Percentiles rank a stretch among this genome's conserved stretches.
Evolutionary conservation across 805 yeast species (phyloP).

Genomic region (Wickerhamomyces mucosus): DNA sequence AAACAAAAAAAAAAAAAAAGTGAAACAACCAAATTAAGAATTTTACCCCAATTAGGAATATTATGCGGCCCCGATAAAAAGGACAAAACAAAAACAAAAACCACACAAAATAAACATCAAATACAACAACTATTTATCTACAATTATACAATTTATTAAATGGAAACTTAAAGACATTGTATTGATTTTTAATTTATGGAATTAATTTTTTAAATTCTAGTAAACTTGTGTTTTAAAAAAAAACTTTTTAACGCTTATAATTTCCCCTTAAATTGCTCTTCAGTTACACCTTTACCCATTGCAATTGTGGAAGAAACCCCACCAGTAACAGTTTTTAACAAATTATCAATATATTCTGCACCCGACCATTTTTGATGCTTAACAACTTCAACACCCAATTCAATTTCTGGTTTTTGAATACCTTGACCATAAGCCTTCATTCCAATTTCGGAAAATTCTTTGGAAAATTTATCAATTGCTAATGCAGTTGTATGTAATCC

Average conservation of each 20-base stretch:
- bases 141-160: too few species aligned
- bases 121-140: too few species aligned
- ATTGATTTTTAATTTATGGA: too few species aligned
- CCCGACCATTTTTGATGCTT: constrained; percentile 99
- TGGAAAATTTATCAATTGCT: constrained; percentile 78
- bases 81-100: too few species aligned
- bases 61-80: too few species aligned
- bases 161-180: too few species aligned
- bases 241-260: constrained; percentile 1
- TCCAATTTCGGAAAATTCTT: constrained; percentile 69
- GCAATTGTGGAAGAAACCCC: constrained; percentile 96
- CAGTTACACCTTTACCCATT: constrained; percentile 98
- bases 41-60: too few species aligned
- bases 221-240: constrained; percentile 1
- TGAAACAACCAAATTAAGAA: too few species aligned
- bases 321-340: constrained; percentile 84
- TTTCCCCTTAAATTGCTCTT: constrained; percentile 72
- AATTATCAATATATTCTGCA: constrained; percentile 89
- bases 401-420: constrained; percentile 84
- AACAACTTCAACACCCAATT: constrained; percentile 84
- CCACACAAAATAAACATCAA: too few species aligned
- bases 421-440: constrained; percentile 93
- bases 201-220: not conserved
- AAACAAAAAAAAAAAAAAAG: too few species aligned
- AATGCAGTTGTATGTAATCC: constrained; percentile 95